Evolutionary conservation across 306 rosid genomes (phyloP), one percentile per base, ranked within the genome.

Genomic region (Ochetophila trinervis): DNA sequence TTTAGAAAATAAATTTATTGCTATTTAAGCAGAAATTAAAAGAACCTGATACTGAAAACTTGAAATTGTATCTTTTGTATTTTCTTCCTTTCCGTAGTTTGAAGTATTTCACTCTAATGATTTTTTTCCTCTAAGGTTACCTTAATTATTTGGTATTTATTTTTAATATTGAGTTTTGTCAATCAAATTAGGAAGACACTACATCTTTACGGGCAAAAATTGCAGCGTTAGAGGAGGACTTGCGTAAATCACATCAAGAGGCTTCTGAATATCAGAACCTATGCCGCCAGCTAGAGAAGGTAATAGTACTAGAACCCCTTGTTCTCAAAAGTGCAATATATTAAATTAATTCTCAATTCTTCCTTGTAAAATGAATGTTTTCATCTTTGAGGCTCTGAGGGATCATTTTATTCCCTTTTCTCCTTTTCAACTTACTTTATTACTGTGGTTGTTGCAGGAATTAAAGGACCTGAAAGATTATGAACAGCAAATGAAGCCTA

Each of bases 401-500:
- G 8, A 24, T 67, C 8, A 32, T 59, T 64, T 71, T 61, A 19
- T 62, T 74, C 62, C 50, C 45, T 30, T 60, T 73, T 62, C 23
- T 50, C 47, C 58, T 62, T 36, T 61, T 47, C 61, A 34, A 44
- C 63, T 61, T 66, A 22, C 54, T 71, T 55, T 74, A 48, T 75
- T 70, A 3, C 68, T 71, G 22, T 78, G 81, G 60, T 36, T 72
- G 66, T 13, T 64, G 79, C 87, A 90, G 99, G 99, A 94, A 62
- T 62, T 94, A 70, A 85, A 85, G 83, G 99, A 94, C 50, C 66
- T 85, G 63, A 90, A 78, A 72, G 97, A 90, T 59, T 75, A 78
- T n/a, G 99, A 94, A 75, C 96, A 83, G 42, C 81, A 84, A 78
- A 80, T 90, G 88, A 90, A 90, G 67, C 96, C 97, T 12, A 94